A percentile compares a stretch with the other conserved stretches of the same genome.
phyloP scores from a whole-genome alignment of 192 early-diverging fungal genomes.

The Coemansia umbellata region DNA sequence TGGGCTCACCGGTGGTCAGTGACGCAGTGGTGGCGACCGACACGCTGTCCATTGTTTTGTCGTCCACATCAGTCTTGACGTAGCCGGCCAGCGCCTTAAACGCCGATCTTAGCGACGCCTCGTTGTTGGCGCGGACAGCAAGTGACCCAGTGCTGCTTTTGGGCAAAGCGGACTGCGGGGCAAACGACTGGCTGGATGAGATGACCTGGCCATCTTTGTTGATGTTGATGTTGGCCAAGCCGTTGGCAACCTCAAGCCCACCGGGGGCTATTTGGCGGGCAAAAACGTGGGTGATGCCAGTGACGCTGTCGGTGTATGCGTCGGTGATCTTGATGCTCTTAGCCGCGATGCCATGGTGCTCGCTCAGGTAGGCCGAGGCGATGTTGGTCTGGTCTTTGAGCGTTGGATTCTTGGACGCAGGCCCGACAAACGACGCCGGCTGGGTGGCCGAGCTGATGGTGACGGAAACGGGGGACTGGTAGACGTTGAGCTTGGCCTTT shows the following conservation, averaged over 20 bases:
- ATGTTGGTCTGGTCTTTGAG: not conserved
- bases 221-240: slow-evolving; percentile 81
- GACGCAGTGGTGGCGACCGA: not conserved
- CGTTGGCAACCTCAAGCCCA: slow-evolving; percentile 76
- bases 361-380: slow-evolving; percentile 11
- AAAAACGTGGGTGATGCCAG: slow-evolving; percentile 84
- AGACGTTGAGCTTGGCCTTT: slow-evolving; percentile 13
- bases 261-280: slow-evolving; percentile 62
- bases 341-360: not conserved
- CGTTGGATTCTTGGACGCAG: not conserved
- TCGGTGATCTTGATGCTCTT: slow-evolving; percentile 54
- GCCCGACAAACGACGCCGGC: not conserved
- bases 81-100: not conserved
- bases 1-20: not conserved
- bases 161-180: not conserved
- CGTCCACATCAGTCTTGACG: not conserved
- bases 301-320: slow-evolving; percentile 64
- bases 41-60: not conserved
- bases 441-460: not conserved
- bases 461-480: slow-evolving; percentile 10
- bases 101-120: not conserved
- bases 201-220: slow-evolving; percentile 59
- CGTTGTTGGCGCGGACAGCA: not conserved
- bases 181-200: slow-evolving; percentile 72
- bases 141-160: not conserved